phyloP scores from a whole-genome alignment of 2,329 filamentous ascomycete species.

The Penicillium sp. region DNA sequence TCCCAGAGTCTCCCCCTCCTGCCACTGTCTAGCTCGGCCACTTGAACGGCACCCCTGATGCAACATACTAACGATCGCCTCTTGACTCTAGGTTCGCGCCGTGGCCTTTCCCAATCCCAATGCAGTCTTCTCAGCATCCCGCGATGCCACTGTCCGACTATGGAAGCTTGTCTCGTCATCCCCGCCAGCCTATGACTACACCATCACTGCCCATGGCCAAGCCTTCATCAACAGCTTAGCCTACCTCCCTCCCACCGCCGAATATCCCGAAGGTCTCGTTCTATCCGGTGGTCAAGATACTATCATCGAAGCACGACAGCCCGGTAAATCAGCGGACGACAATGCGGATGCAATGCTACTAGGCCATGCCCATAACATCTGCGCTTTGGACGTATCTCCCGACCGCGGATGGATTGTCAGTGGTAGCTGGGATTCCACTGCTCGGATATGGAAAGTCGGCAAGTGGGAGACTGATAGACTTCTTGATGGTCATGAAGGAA shows the following conservation, averaged over 20 bases:
- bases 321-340: slow-evolving; percentile 67
- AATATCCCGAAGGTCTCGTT: slow-evolving; percentile 77
- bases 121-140: slow-evolving; percentile 79
- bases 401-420: slow-evolving; percentile 78
- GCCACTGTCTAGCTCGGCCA: slow-evolving; percentile 18
- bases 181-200: slow-evolving; percentile 74
- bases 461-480: slow-evolving; percentile 79
- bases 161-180: slow-evolving; percentile 73
- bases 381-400: slow-evolving; percentile 77
- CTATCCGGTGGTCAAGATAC: slow-evolving; percentile 89
- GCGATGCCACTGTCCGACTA: slow-evolving; percentile 85
- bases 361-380: slow-evolving; percentile 87
- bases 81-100: slow-evolving; percentile 73
- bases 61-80: slow-evolving; percentile 63
- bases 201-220: slow-evolving; percentile 77
- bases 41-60: slow-evolving; percentile 12
- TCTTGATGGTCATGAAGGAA: slow-evolving; percentile 75
- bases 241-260: slow-evolving; percentile 70
- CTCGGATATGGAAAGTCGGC: slow-evolving; percentile 81
- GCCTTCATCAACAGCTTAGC: slow-evolving; percentile 87
- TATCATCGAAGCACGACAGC: slow-evolving; percentile 86
- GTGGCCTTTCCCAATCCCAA: slow-evolving; percentile 77
- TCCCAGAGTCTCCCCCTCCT: background rate
- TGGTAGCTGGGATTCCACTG: slow-evolving; percentile 90
- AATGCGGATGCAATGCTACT: slow-evolving; percentile 85